Conservation (phyloP, 192 early-diverging fungal genomes). For the Diversispora epigaea region DNA sequence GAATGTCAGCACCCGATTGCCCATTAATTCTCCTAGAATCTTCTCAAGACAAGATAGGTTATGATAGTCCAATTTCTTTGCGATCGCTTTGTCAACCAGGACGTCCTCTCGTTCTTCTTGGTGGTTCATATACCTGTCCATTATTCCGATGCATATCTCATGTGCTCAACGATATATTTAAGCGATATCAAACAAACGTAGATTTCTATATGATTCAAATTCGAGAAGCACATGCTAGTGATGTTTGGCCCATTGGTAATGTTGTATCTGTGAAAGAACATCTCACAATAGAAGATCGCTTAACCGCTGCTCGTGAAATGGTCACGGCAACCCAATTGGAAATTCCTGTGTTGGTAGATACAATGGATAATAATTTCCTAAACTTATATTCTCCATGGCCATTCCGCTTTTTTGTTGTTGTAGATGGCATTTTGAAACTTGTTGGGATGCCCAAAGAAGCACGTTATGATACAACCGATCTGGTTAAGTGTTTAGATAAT, state of each 20-base stretch:
- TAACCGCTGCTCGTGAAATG: conserved; percentile 3
- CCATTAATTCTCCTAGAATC: not conserved
- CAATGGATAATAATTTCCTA: too few relatives aligned
- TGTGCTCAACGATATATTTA: too few relatives aligned
- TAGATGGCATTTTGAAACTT: conserved; percentile 23
- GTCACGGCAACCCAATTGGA: not conserved
- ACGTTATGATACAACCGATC: conserved; percentile 19
- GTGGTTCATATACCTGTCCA: too few relatives aligned
- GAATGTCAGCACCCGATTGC: not conserved
- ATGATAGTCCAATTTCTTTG: not conserved
- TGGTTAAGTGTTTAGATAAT: conserved; percentile 5
- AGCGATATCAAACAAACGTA: too few relatives aligned
- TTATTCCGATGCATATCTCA: too few relatives aligned
- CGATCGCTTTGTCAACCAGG: conserved; percentile 12
- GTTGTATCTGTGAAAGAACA: conserved; percentile 5
- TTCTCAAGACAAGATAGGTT: not conserved
- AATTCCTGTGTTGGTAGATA: too few relatives aligned
- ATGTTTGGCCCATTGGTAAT: too few relatives aligned
- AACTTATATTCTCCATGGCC: too few relatives aligned
- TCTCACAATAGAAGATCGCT: not conserved
- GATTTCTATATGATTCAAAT: too few relatives aligned
- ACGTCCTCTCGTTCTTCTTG: conserved; percentile 20
- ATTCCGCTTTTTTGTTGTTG: conserved; percentile 11
- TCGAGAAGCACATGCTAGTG: too few relatives aligned
- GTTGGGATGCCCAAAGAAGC: conserved; percentile 25